Evolutionary conservation across 306 rosid genomes (phyloP), one percentile per base, ranked within the genome.

Genomic region (Comarum palustre): DNA sequence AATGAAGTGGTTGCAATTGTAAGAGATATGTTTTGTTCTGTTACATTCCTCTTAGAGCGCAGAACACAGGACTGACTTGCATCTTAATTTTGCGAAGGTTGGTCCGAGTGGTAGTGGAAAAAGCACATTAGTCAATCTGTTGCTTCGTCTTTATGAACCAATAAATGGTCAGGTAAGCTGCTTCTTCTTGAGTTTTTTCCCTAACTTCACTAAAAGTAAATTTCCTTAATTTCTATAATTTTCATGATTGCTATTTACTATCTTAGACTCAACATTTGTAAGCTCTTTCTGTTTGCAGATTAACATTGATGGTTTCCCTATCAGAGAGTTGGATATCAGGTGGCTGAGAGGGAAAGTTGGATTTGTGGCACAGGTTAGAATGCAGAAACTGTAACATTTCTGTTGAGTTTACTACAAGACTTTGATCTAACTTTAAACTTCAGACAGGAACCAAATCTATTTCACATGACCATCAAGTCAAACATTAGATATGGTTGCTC

Each of bases 1-100:
- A 88, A 90, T 83, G 89, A 92, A 82, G 83, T 85, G 63, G 76
- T 92, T 43, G 97, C 94, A 82, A 83, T 92, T 29, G 97, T 92
- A 88, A 83, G 89, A 71, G 32, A 71, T 77, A 34, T 52, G 73
- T 52, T 41, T 74, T 34, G 50, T 66, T 32, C 36, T 14, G 3
- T 66, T 43, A 32, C 12, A 32, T 32, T 32, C 36, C 36, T 32
- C 36, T 4, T 32, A 32, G 36, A 32, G 36, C 6, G 36, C 36
- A 6, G 36, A 32, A 32, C 5, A 32, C 36, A 32, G 36, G 5
- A 32, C 36, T 32, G 31, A 75, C 65, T 71, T 66, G 29, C 51
- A 38, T 66, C 55, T 66, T 55, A 55, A 55, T 46, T 52, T 68
- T 73, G 63, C 68, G 31, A 20, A 84, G 88, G 88, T 84, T 54